Evolutionary conservation across 2,329 filamentous ascomycete genomes (phyloP), one percentile per base, ranked within the genome.

Genomic region (Shiraia sp.): DNA sequence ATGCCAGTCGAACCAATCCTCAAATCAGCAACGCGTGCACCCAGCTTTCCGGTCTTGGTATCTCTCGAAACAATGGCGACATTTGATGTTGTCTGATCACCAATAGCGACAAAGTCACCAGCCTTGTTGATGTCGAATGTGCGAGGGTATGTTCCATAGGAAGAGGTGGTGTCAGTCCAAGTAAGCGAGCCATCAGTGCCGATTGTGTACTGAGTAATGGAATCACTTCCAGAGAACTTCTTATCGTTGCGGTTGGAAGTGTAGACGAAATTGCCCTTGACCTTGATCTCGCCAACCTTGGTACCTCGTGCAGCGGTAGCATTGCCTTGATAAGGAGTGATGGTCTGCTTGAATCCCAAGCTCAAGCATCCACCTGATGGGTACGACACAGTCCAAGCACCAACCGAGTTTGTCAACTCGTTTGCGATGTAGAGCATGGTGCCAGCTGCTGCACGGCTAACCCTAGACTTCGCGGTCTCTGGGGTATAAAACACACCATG

Each of bases 401-500:
- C 55, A 7, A 70, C 50, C 3, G 63, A 53, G 45, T 66, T 68
- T 24, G 44, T 38, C 9, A 70, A 55, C 49, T 70, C 66, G 37
- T 70, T 66, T 15, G 59, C 58, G 17, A 65, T 48, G 44, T 65
- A 68, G 6, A 68, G 59, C 10, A 47, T 55, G 10, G 56, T 58
- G 7, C 44, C 52, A 16, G 50, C 45, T 17, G 53, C 48, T n/a
- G 23, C 48, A 16, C 54, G 51, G 31, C 51, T 45, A 8, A 58
- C 42, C 10, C 59, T 53, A 6, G 57, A 61, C 3, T 35, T 45
- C 4, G 42, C 42, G 5, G 32, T 41, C 3, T 51, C 17, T 26
- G 65, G 59, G 10, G 65, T 64, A 75, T 75, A 79, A 63, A 77
- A 82, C 4, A 70, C 65, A 10, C 71, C 76, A 57, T 82, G 79